Evolutionary conservation across 1,139 yeast genomes (phyloP), one percentile per base, ranked within the genome.

Genomic region (Yamadazyma aaseri): DNA sequence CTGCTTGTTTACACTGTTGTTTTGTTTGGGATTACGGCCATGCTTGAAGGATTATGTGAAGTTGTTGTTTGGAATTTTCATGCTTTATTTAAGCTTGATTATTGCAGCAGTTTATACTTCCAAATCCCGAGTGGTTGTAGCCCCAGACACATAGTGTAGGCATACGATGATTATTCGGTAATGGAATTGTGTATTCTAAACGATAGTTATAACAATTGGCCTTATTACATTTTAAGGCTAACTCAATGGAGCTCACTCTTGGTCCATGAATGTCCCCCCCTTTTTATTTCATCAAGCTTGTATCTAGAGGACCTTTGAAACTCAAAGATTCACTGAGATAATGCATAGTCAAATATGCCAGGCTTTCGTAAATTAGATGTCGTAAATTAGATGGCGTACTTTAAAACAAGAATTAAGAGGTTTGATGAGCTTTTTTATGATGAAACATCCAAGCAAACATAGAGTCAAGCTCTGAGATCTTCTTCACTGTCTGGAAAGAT

Each of bases 211-310:
- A 78, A 75, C 87, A 81, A 80, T 76, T 81, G 81, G 49, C 53
- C 22, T 27, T 54, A 49, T 43, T 39, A 31, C 33, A 35, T 25
- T 47, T 57, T 66, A 68, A 81, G 56, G 59, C 66, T 70, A 81
- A 83, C 94, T 74, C 92, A 82, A 84, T 84, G 94, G 92, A 83
- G 94, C 94, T 84, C 81, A 84, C 82, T 81, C 82, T 79, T 70
- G 77, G 60, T 55, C 67, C 77, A 78, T 76, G 83, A 67, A 75
- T 68, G 73, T 65, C 74, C 45, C 56, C 50, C 48, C 50, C 55
- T 25, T 22, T 22, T 22, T 11, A 7, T 18, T 18, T 18, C 21
- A 18, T 26, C 39, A 60, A 61, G 66, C 58, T 53, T 55, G 71
- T 42, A 30, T 35, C 42, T 41, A 25, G 35, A 28, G 28, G 35